A percentile compares a stretch with the other conserved stretches of the same genome.
Conservation (phyloP, 805 yeast genomes). For the Starmerella bombicola region DNA sequence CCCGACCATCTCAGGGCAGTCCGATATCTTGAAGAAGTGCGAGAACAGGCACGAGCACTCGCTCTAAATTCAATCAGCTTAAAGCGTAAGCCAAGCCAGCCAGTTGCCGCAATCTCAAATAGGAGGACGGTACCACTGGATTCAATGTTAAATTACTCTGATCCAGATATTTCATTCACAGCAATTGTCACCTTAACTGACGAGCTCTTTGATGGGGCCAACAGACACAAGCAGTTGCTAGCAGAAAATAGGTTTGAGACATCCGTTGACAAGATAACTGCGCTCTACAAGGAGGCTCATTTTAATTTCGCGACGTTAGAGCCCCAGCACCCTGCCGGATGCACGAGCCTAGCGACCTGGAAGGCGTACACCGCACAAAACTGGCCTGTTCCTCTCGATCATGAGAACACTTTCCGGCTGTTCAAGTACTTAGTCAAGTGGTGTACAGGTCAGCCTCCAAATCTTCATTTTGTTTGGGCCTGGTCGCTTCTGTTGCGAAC, state of each 20-base stretch:
- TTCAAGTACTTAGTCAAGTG: conserved; percentile 36
- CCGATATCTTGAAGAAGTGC: background rate
- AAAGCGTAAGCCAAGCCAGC: background rate
- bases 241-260: background rate
- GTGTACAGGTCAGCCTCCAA: conserved; percentile 28
- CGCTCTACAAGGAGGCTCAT: background rate
- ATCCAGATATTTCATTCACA: background rate
- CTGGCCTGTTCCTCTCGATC: conserved; percentile 31
- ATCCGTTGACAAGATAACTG: background rate
- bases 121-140: background rate
- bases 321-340: conserved; percentile 6
- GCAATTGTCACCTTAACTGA: background rate
- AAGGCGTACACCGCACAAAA: conserved; percentile 31
- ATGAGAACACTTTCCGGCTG: conserved; percentile 29
- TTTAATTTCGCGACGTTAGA: background rate
- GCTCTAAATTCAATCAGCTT: background rate
- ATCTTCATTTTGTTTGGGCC: conserved; percentile 31
- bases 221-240: background rate
- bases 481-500: conserved; percentile 32
- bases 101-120: background rate
- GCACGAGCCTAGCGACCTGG: conserved; percentile 36
- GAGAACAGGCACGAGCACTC: background rate
- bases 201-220: background rate
- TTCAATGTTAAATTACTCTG: background rate
- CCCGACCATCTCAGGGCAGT: background rate